phyloP scores from a whole-genome alignment of 768 basidiomycete species.

The Lentinula sp. region DNA sequence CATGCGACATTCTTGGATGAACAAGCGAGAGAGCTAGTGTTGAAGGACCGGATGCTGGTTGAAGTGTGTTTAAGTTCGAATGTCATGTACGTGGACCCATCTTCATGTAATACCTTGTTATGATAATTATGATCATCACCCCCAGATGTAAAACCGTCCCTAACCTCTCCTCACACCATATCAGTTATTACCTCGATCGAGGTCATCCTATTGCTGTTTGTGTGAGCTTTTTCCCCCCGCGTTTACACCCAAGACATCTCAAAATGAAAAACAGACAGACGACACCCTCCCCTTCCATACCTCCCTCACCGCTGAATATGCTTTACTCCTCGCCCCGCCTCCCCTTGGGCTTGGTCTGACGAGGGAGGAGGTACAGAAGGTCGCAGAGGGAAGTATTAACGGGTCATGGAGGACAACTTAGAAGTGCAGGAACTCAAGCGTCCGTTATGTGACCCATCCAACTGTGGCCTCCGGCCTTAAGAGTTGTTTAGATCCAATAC shows the following conservation, averaged over 20 bases:
- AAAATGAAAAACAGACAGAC: constrained; percentile 52
- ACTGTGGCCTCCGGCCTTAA: no score
- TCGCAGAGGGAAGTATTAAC: constrained; percentile 50
- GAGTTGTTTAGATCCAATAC: no score
- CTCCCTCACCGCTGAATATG: constrained; percentile 72
- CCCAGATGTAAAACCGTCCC: constrained; percentile 64
- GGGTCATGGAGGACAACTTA: no score
- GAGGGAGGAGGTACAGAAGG: constrained; percentile 44
- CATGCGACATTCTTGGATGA: constrained; percentile 78
- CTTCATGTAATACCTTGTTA: no score
- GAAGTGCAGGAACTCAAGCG: no score
- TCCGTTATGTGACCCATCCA: no score
- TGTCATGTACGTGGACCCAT: constrained; percentile 45
- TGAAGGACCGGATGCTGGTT: constrained; percentile 46
- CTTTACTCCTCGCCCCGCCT: constrained; percentile 65
- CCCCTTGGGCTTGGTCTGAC: constrained; percentile 68
- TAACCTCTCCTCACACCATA: constrained; percentile 65
- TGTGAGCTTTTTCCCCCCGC: constrained; percentile 34
- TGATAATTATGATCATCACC: no score
- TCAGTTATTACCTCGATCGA: constrained; percentile 55
- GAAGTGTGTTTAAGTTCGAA: constrained; percentile 85
- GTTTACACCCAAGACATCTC: background rate
- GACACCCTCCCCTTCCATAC: constrained; percentile 77
- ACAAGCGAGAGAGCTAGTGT: constrained; percentile 50
- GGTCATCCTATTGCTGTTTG: constrained; percentile 73